Evolutionary conservation across 441 rosid species (phyloP).

Genomic region (Euphorbia schlechtendalii): DNA sequence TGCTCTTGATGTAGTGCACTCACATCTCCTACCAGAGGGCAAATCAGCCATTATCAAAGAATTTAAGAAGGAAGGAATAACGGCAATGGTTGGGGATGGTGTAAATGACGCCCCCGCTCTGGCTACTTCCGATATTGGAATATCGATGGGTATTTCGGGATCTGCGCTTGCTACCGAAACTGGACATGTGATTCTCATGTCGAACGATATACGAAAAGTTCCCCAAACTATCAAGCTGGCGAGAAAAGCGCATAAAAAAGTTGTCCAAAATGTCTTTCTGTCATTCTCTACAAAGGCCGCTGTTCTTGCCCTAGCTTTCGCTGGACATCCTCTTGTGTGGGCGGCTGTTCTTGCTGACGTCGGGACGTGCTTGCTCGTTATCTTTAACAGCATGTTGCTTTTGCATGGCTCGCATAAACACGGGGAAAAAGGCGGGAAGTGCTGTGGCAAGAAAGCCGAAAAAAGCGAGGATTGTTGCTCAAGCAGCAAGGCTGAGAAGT

Average conservation of each 20-base stretch:
- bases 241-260: conserved; percentile 48
- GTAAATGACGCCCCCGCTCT: conserved; percentile 89
- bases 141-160: conserved; percentile 92
- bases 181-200: conserved; percentile 70
- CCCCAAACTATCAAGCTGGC: conserved; percentile 63
- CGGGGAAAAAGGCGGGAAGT: conserved; percentile 20
- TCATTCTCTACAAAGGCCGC: conserved; percentile 55
- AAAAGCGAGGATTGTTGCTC: conserved; percentile 19
- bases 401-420: conserved; percentile 26
- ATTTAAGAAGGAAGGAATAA: conserved; percentile 53
- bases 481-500: too few relatives aligned
- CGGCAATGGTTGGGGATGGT: conserved; percentile 91
- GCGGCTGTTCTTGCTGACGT: conserved; percentile 86
- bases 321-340: conserved; percentile 85
- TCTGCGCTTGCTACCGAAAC: conserved; percentile 89
- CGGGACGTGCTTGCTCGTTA: conserved; percentile 77
- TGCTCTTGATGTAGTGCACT: conserved; percentile 48
- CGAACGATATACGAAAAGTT: conserved; percentile 74
- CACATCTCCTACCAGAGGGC: conserved; percentile 77
- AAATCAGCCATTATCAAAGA: conserved; percentile 46
- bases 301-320: conserved; percentile 57
- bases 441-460: conserved; percentile 20
- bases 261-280: conserved; percentile 50
- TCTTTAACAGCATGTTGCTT: conserved; percentile 73
- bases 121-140: conserved; percentile 80